These are phyloP conservation scores for Porcisia deanei DNA, from an alignment of 208 protist species.

Conservation along the genomic window DNA sequence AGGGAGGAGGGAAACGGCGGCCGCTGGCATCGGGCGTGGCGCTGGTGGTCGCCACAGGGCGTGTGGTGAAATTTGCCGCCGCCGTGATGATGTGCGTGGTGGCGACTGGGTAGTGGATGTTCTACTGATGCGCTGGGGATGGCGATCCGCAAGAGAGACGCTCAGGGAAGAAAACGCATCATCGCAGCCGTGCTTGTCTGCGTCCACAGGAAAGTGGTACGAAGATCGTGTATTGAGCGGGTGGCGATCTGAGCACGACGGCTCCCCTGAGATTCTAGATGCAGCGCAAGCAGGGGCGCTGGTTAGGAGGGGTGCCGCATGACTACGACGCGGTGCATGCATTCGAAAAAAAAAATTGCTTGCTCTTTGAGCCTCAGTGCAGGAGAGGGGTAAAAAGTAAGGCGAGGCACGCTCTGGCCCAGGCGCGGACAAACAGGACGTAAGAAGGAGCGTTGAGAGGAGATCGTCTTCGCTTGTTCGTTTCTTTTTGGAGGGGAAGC, in stretches of 20 bases:
- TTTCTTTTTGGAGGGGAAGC: too few relatives aligned
- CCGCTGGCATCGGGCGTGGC: slow-evolving; percentile 8
- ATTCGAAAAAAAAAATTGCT: not conserved
- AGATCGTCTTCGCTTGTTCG: too few relatives aligned
- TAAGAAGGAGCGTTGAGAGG: too few relatives aligned
- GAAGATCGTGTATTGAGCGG: not conserved
- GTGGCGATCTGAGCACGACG: not conserved
- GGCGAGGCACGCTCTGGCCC: not conserved
- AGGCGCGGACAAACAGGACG: too few relatives aligned
- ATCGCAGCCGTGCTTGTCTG: not conserved
- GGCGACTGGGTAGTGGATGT: not conserved
- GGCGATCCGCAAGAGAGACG: not conserved
- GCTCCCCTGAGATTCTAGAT: too few relatives aligned
- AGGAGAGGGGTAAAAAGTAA: not conserved
- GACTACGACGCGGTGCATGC: slow-evolving; percentile 20
- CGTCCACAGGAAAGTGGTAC: not conserved
- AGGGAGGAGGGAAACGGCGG: slow-evolving; percentile 10
- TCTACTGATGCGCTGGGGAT: not conserved
- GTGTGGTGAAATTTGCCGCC: slow-evolving; percentile 1
- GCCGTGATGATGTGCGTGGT: not conserved
- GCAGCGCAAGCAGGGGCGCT: not conserved
- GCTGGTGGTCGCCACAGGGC: slow-evolving; percentile 7
- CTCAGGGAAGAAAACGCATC: not conserved
- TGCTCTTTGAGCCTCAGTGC: not conserved
- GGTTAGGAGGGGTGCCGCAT: slow-evolving; percentile 7